A percentile compares a stretch with the other conserved stretches of the same genome.
Conservation (phyloP, 371 early-diverging fungal species). For the Rozella allomycis region DNA sequence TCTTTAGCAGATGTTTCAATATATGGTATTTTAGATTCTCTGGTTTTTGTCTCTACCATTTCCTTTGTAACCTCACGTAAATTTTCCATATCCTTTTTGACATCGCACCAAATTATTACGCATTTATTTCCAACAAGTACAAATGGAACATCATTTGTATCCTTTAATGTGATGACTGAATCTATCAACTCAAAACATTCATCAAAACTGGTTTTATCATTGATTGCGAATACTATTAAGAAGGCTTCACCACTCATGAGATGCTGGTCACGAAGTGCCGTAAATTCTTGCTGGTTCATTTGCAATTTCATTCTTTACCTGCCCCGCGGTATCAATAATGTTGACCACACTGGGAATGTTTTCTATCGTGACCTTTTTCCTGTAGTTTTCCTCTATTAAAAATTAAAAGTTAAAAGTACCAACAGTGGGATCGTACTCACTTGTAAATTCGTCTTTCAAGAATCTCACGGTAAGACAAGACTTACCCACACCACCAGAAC, state of each 20-base stretch:
- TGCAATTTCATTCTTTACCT: constrained; percentile 5
- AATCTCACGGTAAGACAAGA: constrained; percentile 32
- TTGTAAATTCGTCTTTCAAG: constrained; percentile 30
- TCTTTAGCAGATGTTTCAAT: constrained; percentile 30
- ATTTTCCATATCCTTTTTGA: neutral
- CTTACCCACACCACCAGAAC: constrained; percentile 36
- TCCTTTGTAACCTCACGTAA: neutral
- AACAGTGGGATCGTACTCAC: constrained; percentile 31
- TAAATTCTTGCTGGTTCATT: constrained; percentile 23
- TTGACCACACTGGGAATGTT: constrained; percentile 11
- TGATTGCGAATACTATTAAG: constrained; percentile 27
- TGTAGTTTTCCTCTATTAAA: constrained; percentile 24
- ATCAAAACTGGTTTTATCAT: constrained; percentile 19
- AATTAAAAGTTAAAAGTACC: constrained; percentile 7
- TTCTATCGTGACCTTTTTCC: constrained; percentile 25
- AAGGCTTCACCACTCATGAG: constrained; percentile 27
- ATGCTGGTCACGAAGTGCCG: constrained; percentile 25
- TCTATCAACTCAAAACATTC: constrained; percentile 28
- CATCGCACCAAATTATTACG: constrained; percentile 6
- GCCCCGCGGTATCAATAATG: constrained; percentile 33
- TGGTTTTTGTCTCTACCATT: constrained; percentile 2
- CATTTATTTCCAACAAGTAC: constrained; percentile 32
- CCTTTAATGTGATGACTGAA: constrained; percentile 22
- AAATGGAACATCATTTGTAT: constrained; percentile 24
- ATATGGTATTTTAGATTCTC: constrained; percentile 17